Base-by-base conservation (phyloP, 306 rosid species). In the Neltuma alba region DNA sequence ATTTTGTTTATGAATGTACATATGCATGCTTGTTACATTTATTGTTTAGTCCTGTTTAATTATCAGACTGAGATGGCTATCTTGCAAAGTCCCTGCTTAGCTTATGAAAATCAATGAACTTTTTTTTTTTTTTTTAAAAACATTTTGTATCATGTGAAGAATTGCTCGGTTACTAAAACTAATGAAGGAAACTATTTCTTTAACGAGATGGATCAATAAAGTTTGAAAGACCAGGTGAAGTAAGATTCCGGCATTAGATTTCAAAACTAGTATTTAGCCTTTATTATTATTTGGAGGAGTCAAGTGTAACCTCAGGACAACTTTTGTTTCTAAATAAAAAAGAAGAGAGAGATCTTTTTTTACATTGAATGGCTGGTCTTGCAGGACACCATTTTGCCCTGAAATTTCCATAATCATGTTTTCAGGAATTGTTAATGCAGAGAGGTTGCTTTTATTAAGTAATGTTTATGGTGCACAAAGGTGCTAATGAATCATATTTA, bases 151-250 rank as follows among this genome's bases (percentile, higher is more conserved):
- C 62, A 6, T 14, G 36, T 70, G 11, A 25, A 68, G 73, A 23
- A 40, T 34, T 11, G 5, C 73, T 41, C 0, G 2, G 6, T 41
- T 74, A 75, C 37, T 71, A 42, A 66, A 71, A 64, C 77, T 76
- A 36, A 74, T 80, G 76, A 71, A 58, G 31, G 47, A 41, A 65
- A 68, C 76, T 45, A 16, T 21, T 84, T 70, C 79, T 58, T 28
- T 76, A 60, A 76, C 72, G 72, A 62, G 54, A 25, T 44, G 82
- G 63, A 52, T 30, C 67, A 68, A 62, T 74, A 72, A 60, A 18
- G 45, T 58, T 67, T 69, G 21, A 23, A 41, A 41, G 50, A 38
- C 8, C 7, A 11, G 37, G 10, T 23, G 55, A 6, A 2, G 27
- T 34, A 9, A 65, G 36, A 65, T 16, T 65, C 16, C 37, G 28